Base-by-base conservation (phyloP, 345 rosid species). In the Eucalyptus marginata region DNA sequence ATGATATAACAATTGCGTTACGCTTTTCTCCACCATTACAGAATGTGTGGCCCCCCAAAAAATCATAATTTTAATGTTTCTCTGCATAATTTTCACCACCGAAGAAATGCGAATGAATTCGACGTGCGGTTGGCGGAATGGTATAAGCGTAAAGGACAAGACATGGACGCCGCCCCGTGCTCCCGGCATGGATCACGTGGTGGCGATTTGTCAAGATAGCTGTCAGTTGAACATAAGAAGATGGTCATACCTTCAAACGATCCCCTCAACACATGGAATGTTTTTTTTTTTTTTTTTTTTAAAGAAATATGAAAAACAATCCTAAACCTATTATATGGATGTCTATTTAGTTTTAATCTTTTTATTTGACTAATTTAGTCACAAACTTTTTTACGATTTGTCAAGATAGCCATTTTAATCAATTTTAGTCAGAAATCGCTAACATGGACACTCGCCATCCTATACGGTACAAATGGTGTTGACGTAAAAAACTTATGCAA, bases 371-470 rank as follows among this genome's bases (percentile, higher is more conserved):
- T 3, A 36, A 10, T 71, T 71, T 18, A 18, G 6, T 36, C 2
- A 3, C 11, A 71, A 33, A 5, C 3, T 2, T 71, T 71, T 36
- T 71, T 3, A 0, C 2, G 1, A 17, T 71, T 36, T 33, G 13
- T 71, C 46, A 68, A 68, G 10, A 15, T 10, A 71, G 7, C 5
- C 14, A 6, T 64, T 29, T 13, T 29, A 13, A 14, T 14, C 8
- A 13, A 29, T 29, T 29, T 62, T n/a, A n/a, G 0, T 29, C 0
- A 2, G 3, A 62, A 29, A 29, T 62, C 1, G 1, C 17, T 12
- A 0, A 59, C 15, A 27, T 25, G 16, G 4, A 4, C 1, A 12
- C 1, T 1, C 0, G 2, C 4, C 4, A 4, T 59, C 4, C 14
- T 12, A 13, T 24, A 27, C 13, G 17, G 8, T 1, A 13, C 4